These are phyloP conservation scores for Glarea lozoyensis DNA, from an alignment of 495 filamentous ascomycete genomes.

Conservation along the genomic window DNA sequence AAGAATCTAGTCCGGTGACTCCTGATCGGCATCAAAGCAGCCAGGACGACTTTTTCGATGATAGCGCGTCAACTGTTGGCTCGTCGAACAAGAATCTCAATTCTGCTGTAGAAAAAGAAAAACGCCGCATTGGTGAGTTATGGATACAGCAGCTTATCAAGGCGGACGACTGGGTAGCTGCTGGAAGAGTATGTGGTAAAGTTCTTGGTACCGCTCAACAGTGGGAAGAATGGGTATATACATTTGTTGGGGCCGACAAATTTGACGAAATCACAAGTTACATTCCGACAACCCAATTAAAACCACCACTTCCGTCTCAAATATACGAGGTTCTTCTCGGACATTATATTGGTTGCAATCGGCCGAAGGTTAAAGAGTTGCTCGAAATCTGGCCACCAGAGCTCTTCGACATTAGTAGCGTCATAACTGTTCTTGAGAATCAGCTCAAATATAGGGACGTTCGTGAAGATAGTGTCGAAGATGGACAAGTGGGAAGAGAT, in stretches of 20 bases:
- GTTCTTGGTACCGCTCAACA: constrained; percentile 67
- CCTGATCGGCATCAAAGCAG: constrained; percentile 43
- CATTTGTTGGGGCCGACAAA: constrained; percentile 73
- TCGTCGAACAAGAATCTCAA: constrained; percentile 34
- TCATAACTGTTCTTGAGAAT: constrained; percentile 63
- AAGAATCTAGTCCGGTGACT: constrained; percentile 34
- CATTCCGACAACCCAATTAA: constrained; percentile 65
- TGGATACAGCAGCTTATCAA: constrained; percentile 82
- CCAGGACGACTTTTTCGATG: constrained; percentile 75
- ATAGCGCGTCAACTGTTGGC: constrained; percentile 54
- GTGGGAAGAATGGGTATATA: constrained; percentile 95
- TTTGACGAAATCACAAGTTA: constrained; percentile 82
- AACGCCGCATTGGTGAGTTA: constrained; percentile 80
- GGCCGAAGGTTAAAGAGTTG: constrained; percentile 61
- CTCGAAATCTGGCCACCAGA: constrained; percentile 79
- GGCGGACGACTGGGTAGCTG: constrained; percentile 62
- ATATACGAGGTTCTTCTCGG: constrained; percentile 81
- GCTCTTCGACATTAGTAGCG: constrained; percentile 63
- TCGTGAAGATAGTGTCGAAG: constrained; percentile 57
- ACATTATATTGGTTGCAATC: constrained; percentile 71
- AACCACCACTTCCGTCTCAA: constrained; percentile 69
- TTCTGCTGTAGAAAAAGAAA: constrained; percentile 76
- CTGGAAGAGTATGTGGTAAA: constrained; percentile 68
- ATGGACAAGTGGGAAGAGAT: constrained; percentile 56
- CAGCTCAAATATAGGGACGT: constrained; percentile 62